Conservation (phyloP, 768 basidiomycete genomes). For the Tylopilus balloui region DNA sequence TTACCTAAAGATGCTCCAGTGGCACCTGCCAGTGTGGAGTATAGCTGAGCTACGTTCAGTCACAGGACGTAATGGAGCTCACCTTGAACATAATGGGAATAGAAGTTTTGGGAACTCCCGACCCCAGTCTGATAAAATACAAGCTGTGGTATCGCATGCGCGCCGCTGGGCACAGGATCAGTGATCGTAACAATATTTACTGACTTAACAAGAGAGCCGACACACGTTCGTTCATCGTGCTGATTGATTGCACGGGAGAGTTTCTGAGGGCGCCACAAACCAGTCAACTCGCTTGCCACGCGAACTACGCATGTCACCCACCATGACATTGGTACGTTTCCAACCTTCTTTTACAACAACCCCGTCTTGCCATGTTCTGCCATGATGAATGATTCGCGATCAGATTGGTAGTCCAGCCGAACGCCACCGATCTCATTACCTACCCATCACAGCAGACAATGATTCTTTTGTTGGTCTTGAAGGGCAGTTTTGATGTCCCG, state of each 20-base stretch:
- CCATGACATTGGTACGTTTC: slow-evolving; percentile 54
- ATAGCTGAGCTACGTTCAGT: slow-evolving; percentile 3
- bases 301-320: slow-evolving; percentile 22
- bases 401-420: neutral
- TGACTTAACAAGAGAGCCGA: neutral
- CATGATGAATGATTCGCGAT: neutral
- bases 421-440: slow-evolving; percentile 14
- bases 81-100: slow-evolving; percentile 61
- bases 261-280: slow-evolving; percentile 34
- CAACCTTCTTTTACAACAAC: slow-evolving; percentile 40
- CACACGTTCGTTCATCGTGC: slow-evolving; percentile 41
- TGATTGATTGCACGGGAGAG: slow-evolving; percentile 50
- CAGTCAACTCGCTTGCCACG: neutral
- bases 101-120: slow-evolving; percentile 51
- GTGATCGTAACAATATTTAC: neutral
- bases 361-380: slow-evolving; percentile 73
- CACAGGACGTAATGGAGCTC: slow-evolving; percentile 5
- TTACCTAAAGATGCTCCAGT: slow-evolving; percentile 59
- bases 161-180: slow-evolving; percentile 18
- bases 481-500: neutral
- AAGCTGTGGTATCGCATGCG: slow-evolving; percentile 49
- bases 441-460: slow-evolving; percentile 76
- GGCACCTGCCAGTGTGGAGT: slow-evolving; percentile 50
- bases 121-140: slow-evolving; percentile 65
- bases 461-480: slow-evolving; percentile 49